Percentiles rank a stretch among this genome's conserved stretches.
phyloP scores from a whole-genome alignment of 73 alveolate species.

The Paramecium sexaurelia region DNA sequence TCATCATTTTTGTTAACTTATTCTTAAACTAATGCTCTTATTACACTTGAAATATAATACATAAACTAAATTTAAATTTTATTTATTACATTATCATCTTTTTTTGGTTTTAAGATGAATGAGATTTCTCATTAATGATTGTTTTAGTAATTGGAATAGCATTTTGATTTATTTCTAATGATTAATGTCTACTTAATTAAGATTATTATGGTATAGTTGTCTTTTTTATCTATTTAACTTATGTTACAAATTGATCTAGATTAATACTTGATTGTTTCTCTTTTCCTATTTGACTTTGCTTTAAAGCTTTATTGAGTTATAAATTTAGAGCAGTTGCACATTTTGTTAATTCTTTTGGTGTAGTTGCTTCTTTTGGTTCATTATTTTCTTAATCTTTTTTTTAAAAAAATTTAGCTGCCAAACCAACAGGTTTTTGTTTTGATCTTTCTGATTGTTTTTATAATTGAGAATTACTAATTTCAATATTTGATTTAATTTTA shows the following conservation, averaged over 20 bases:
- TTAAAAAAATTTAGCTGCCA: slow-evolving; percentile 50
- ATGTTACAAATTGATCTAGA: slow-evolving; percentile 44
- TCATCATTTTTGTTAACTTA: background rate
- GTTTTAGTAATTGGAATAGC: background rate
- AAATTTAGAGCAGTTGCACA: slow-evolving; percentile 2
- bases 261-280: background rate
- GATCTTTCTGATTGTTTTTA: slow-evolving; percentile 36
- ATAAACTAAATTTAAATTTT: background rate
- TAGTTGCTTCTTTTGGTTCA: background rate
- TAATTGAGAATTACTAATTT: background rate
- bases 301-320: background rate
- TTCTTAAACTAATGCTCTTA: background rate
- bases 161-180: slow-evolving; percentile 28
- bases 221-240: background rate
- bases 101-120: slow-evolving; percentile 46
- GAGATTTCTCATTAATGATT: background rate
- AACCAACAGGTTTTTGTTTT: background rate
- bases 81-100: background rate
- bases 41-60: slow-evolving; percentile 28
- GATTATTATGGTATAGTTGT: background rate
- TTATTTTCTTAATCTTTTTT: slow-evolving; percentile 29
- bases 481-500: slow-evolving; percentile 48
- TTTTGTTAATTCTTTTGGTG: slow-evolving; percentile 30
- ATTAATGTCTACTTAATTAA: slow-evolving; percentile 27
- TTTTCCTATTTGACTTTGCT: background rate